Evolutionary conservation across 2,329 filamentous ascomycete genomes (phyloP).

Genomic region (Epichloe aotearoae): DNA sequence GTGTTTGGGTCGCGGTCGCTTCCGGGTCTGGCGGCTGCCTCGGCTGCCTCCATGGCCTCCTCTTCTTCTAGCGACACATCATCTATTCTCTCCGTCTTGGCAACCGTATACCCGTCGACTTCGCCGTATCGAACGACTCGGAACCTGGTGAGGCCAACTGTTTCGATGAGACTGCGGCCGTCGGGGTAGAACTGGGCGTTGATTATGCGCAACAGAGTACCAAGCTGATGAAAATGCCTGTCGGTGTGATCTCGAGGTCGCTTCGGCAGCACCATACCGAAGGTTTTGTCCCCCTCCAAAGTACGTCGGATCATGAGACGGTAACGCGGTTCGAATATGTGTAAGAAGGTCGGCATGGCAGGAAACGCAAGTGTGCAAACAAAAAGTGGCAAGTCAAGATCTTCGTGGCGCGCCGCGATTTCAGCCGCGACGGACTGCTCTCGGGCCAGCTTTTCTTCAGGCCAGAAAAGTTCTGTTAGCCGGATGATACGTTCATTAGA

Average conservation of each 20-base stretch:
- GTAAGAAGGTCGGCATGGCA: constrained; percentile 69
- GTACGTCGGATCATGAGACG: constrained; percentile 76
- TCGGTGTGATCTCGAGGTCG: constrained; percentile 25
- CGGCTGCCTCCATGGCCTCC: constrained; percentile 58
- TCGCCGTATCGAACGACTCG: constrained; percentile 50
- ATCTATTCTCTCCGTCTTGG: constrained; percentile 62
- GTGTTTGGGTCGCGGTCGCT: background rate
- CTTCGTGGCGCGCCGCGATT: constrained; percentile 39
- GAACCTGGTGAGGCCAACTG: constrained; percentile 64
- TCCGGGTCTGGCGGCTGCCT: constrained; percentile 23
- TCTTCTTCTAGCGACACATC: constrained; percentile 75
- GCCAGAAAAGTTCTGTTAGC: constrained; percentile 57
- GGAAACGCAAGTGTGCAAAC: constrained; percentile 75
- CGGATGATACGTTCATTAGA: constrained; percentile 50
- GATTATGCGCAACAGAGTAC: constrained; percentile 65
- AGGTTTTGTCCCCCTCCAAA: constrained; percentile 56
- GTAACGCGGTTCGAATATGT: constrained; percentile 89
- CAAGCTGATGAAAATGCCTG: constrained; percentile 52
- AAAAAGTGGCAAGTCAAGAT: constrained; percentile 58
- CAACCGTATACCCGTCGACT: constrained; percentile 67
- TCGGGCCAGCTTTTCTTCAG: constrained; percentile 48
- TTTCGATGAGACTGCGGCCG: constrained; percentile 71
- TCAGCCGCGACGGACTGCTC: constrained; percentile 42
- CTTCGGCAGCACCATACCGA: constrained; percentile 75
- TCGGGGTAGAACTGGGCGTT: constrained; percentile 63